phyloP scores from a whole-genome alignment of 2,329 filamentous ascomycete species.

The Penicillium sp. region DNA sequence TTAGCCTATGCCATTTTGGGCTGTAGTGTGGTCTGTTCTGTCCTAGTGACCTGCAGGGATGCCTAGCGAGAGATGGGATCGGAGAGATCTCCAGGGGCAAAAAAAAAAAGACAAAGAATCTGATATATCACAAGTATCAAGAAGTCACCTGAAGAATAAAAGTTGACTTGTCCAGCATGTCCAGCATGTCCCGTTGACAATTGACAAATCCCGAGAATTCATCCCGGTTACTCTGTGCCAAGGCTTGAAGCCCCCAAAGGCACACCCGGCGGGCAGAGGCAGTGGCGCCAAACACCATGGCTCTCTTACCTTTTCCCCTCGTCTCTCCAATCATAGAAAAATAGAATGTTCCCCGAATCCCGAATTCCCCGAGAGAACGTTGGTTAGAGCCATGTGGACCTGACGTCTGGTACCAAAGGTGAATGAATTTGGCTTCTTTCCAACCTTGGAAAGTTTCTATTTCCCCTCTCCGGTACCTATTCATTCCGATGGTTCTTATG shows the following conservation, averaged over 20 bases:
- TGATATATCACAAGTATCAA: background rate
- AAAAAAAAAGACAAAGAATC: background rate
- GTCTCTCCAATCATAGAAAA: background rate
- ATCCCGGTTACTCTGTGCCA: background rate
- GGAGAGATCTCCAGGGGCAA: slow-evolving; percentile 3
- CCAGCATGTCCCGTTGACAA: background rate
- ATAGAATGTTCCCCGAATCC: slow-evolving; percentile 3
- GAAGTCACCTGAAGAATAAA: background rate
- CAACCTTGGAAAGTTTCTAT: background rate
- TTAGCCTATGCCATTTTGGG: background rate
- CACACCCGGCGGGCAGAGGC: background rate
- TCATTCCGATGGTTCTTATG: background rate
- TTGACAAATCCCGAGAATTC: background rate
- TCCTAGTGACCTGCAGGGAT: slow-evolving; percentile 5
- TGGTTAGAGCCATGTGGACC: slow-evolving; percentile 8
- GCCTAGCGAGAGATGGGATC: slow-evolving; percentile 4
- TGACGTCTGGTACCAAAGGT: background rate
- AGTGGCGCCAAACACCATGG: background rate
- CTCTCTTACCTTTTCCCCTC: background rate
- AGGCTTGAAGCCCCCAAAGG: slow-evolving; percentile 1
- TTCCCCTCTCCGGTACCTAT: background rate
- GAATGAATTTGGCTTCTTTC: background rate
- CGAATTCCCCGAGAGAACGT: background rate
- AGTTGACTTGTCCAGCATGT: slow-evolving; percentile 5
- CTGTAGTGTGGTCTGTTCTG: background rate